A percentile compares a stretch with the other conserved stretches of the same genome.
Evolutionary conservation across 1,284 basidiomycete species (phyloP).

Genomic region (Athelia sp.): DNA sequence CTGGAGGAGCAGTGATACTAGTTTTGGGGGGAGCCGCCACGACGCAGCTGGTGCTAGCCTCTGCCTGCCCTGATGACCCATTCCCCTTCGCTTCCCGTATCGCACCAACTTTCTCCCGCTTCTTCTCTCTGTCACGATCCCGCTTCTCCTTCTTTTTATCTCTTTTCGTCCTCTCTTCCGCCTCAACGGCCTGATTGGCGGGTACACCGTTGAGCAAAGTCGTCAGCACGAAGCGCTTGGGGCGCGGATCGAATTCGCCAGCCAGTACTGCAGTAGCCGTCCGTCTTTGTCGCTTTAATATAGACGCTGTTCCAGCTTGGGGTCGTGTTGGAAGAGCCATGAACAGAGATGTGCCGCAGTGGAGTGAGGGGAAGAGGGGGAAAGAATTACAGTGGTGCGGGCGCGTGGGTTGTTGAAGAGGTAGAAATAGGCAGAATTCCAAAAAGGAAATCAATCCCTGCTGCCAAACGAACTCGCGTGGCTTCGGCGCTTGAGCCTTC

Average conservation of each 20-base stretch:
- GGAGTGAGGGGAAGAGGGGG: too few species aligned
- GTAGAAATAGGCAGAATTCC: too few species aligned
- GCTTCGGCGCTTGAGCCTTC: too few species aligned
- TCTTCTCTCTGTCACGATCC: conserved; percentile 40
- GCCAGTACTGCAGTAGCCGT: conserved; percentile 71
- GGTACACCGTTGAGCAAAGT: conserved; percentile 71
- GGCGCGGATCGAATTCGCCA: conserved; percentile 63
- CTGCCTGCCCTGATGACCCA: conserved; percentile 23
- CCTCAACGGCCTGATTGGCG: conserved; percentile 56
- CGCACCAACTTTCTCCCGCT: conserved; percentile 13
- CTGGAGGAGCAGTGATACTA: conserved; percentile 15
- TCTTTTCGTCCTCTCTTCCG: conserved; percentile 46
- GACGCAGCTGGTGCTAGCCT: conserved; percentile 16
- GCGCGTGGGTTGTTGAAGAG: too few species aligned
- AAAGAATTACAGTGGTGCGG: too few species aligned
- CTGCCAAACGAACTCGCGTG: too few species aligned
- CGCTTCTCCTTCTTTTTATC: conserved; percentile 49
- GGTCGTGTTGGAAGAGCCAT: neutral
- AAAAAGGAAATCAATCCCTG: too few species aligned
- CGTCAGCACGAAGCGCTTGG: conserved; percentile 67
- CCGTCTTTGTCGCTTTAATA: conserved; percentile 52
- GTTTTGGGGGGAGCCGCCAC: conserved; percentile 8
- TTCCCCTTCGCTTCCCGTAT: conserved; percentile 14
- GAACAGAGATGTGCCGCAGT: neutral
- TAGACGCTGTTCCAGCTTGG: neutral